Evolutionary conservation across 306 rosid species (phyloP), one percentile per base, ranked within the genome.

Genomic region (Prunus davidiana): DNA sequence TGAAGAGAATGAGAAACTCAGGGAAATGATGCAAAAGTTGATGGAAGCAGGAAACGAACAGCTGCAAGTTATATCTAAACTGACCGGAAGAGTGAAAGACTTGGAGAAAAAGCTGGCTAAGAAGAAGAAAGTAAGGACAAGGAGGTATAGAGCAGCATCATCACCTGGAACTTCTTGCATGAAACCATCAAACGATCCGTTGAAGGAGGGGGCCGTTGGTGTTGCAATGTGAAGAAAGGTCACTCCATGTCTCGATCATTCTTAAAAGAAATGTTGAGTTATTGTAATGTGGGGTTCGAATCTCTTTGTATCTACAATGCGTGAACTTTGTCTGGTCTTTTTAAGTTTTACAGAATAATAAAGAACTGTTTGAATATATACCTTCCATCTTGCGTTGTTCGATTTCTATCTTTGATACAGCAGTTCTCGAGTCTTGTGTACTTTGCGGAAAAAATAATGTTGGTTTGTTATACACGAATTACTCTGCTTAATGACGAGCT

Each of bases 41-140:
- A 73, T 91, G 62, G 90, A 82, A 69, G 87, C 87, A 4, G 96
- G 97, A 43, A 89, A 89, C 43, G 79, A 87, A 27, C 98, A 93
- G 72, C 6, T 89, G 10, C 79, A 67, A 73, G 87, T 84, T 0
- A 93, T 93, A 57, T 78, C 96, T 38, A 67, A 73, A 60, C 81
- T 93, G 64, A 89, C 73, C 11, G 84, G 84, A 3, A 88, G 88
- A 79, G 96, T 93, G 73, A 88, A 83, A 74, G 89, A 86, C 20
- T 73, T 93, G 80, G 98, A 93, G 87, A 87, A 84, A 68, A 89
- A 81, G 82, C 3, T 91, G 64, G 87, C 85, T 2, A 86, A n/a
- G 74, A 87, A 71, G 80, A 86, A 76, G 87, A 85, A 72, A 78
- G 30, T 32, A 3, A 86, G 63, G 80, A 65, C 84, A 6, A 85